phyloP scores from a whole-genome alignment of 2,329 filamentous ascomycete genomes.

The Cladophialophora bantiana region DNA sequence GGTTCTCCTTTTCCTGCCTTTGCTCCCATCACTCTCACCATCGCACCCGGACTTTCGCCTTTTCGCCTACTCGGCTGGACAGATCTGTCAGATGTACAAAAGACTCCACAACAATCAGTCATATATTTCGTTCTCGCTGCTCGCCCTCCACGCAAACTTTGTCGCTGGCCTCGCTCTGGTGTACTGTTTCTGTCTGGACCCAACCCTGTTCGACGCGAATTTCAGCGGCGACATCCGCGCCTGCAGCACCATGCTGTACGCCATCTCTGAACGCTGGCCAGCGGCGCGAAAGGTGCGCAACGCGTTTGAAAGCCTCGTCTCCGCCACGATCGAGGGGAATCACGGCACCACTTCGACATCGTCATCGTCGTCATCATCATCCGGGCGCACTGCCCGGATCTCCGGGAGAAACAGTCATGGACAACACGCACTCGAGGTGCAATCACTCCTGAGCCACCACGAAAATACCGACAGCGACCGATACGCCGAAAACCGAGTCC shows the following conservation, averaged over 20 bases:
- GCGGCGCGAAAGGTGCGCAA: conserved; percentile 9
- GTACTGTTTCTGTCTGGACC: conserved; percentile 14
- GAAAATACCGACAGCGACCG: neutral
- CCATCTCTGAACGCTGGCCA: conserved; percentile 16
- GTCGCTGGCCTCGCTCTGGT: conserved; percentile 11
- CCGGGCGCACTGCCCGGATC: neutral
- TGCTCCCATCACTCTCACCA: neutral
- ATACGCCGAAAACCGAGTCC: neutral
- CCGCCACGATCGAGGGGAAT: conserved; percentile 37
- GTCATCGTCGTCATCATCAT: neutral
- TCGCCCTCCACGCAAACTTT: conserved; percentile 15
- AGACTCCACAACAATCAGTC: conserved; percentile 10
- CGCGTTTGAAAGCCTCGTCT: conserved; percentile 9
- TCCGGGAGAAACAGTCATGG: neutral
- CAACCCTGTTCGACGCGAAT: conserved; percentile 2
- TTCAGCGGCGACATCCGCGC: conserved; percentile 20
- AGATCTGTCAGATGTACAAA: conserved; percentile 17
- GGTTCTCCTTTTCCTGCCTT: conserved; percentile 1
- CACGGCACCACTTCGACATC: neutral
- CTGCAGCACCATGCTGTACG: conserved; percentile 19
- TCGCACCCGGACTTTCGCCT: conserved; percentile 9
- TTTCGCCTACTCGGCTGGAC: conserved; percentile 7
- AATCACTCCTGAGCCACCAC: neutral
- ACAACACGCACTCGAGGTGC: neutral
- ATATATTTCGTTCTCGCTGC: conserved; percentile 9